Evolutionary conservation across 2,329 filamentous ascomycete genomes (phyloP).

Genomic region (Ophiocordyceps camponoti-rufipedis): DNA sequence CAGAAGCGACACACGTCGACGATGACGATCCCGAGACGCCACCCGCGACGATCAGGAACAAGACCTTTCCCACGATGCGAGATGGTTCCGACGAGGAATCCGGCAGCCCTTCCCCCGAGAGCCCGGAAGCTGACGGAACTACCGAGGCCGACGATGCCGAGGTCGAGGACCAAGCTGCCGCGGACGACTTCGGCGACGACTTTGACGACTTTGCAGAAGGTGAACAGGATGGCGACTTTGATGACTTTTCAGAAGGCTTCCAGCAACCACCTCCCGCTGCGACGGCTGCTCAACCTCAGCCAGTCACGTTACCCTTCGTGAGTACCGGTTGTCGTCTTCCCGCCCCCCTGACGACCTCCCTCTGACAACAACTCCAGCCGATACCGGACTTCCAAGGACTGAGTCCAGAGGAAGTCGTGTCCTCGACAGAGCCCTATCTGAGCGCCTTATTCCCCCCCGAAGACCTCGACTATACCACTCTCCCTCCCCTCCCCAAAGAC

Average conservation of each 20-base stretch:
- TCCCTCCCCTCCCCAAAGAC: constrained; percentile 31
- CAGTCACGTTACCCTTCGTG: constrained; percentile 26
- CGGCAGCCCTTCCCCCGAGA: constrained; percentile 23
- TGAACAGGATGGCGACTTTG: constrained; percentile 36
- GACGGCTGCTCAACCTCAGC: constrained; percentile 13
- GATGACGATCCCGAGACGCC: constrained; percentile 9
- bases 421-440: constrained; percentile 47
- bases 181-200: constrained; percentile 37
- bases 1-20: constrained; percentile 27
- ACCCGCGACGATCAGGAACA: constrained; percentile 4
- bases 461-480: constrained; percentile 29
- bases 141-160: constrained; percentile 32
- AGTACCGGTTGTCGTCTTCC: constrained; percentile 4
- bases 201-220: constrained; percentile 47
- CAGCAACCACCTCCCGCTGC: constrained; percentile 26
- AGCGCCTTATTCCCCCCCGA: constrained; percentile 45
- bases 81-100: constrained; percentile 16
- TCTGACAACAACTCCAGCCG: constrained; percentile 25
- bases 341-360: background rate
- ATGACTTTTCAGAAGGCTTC: constrained; percentile 58
- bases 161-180: constrained; percentile 15
- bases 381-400: constrained; percentile 51
- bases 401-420: constrained; percentile 38
- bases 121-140: constrained; percentile 23
- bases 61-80: background rate